These are phyloP conservation scores for Eremothecium gossypii DNA, from an alignment of 1,139 yeast species.

Conservation along the genomic window DNA sequence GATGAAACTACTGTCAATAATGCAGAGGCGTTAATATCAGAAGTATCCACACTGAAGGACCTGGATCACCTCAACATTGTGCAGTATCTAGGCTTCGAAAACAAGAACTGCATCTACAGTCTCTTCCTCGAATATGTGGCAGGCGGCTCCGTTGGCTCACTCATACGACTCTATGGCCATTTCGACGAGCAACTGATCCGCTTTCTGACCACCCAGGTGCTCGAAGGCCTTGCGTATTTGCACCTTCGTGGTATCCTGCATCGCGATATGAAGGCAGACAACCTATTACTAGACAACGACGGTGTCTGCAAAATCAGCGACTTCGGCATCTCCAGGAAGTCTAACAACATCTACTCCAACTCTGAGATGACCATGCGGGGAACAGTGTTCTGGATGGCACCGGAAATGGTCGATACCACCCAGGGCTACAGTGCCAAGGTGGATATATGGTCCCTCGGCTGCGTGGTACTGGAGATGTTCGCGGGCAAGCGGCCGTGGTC, in stretches of 20 bases:
- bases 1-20: conserved; percentile 42
- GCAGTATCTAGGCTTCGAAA: conserved; percentile 90
- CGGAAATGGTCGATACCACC: conserved; percentile 84
- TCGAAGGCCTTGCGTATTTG: conserved; percentile 74
- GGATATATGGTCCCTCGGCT: conserved; percentile 88
- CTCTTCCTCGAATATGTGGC: conserved; percentile 92
- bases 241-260: conserved; percentile 86
- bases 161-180: conserved; percentile 73
- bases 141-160: conserved; percentile 91
- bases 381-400: conserved; percentile 99
- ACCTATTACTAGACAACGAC: conserved; percentile 75
- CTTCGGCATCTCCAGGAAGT: conserved; percentile 89
- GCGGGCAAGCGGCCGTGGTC: conserved; percentile 83
- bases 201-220: conserved; percentile 69
- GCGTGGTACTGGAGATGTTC: conserved; percentile 93
- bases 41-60: conserved; percentile 90
- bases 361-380: conserved; percentile 99
- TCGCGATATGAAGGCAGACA: conserved; percentile 94
- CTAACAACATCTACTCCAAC: conserved; percentile 79
- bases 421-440: conserved; percentile 97
- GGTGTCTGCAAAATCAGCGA: conserved; percentile 96
- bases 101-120: conserved; percentile 64
- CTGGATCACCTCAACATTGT: conserved; percentile 90
- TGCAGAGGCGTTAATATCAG: conserved; percentile 77
- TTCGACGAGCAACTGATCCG: conserved; percentile 72